Evolutionary conservation across 2,329 filamentous ascomycete genomes (phyloP).

Genomic region (Curvularia lunata): DNA sequence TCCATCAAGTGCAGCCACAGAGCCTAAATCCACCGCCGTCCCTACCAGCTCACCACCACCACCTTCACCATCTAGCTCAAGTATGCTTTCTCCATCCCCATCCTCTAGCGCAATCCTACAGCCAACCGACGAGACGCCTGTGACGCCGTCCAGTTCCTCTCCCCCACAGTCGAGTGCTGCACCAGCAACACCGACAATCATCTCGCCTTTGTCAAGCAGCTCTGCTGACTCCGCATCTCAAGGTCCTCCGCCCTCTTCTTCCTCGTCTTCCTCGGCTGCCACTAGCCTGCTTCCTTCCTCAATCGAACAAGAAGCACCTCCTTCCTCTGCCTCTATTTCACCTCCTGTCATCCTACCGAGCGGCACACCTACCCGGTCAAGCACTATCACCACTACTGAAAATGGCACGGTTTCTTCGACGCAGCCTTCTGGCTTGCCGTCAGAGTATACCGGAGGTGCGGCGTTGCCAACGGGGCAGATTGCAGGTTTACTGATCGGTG

Average conservation of each 20-base stretch:
- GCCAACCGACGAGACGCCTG: conserved; percentile 15
- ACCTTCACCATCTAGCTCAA: conserved; percentile 14
- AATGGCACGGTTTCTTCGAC: conserved; percentile 11
- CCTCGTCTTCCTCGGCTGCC: conserved; percentile 1
- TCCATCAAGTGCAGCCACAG: conserved; percentile 13
- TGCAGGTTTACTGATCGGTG: conserved; percentile 32
- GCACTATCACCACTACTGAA: conserved; percentile 12
- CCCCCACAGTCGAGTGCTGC: conserved; percentile 10
- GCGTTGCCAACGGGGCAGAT: conserved; percentile 22
- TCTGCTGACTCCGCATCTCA: conserved; percentile 32
- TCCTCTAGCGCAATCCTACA: conserved; percentile 18
- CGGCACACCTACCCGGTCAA: conserved; percentile 19
- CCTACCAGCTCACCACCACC: conserved; percentile 12
- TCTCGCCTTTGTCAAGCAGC: conserved; percentile 27
- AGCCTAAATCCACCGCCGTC: not conserved
- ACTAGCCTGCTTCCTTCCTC: conserved; percentile 1
- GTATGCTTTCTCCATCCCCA: conserved; percentile 18
- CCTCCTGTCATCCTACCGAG: conserved; percentile 13
- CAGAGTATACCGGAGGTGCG: conserved; percentile 28
- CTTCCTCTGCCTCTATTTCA: not conserved
- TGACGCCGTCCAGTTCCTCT: conserved; percentile 17
- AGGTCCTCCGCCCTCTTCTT: conserved; percentile 18
- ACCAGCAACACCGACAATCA: conserved; percentile 10
- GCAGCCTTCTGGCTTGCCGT: conserved; percentile 13
- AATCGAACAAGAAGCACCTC: not conserved